Evolutionary conservation across 2,329 filamentous ascomycete species (phyloP).

Genomic region (Trichophyton mentagrophytes): DNA sequence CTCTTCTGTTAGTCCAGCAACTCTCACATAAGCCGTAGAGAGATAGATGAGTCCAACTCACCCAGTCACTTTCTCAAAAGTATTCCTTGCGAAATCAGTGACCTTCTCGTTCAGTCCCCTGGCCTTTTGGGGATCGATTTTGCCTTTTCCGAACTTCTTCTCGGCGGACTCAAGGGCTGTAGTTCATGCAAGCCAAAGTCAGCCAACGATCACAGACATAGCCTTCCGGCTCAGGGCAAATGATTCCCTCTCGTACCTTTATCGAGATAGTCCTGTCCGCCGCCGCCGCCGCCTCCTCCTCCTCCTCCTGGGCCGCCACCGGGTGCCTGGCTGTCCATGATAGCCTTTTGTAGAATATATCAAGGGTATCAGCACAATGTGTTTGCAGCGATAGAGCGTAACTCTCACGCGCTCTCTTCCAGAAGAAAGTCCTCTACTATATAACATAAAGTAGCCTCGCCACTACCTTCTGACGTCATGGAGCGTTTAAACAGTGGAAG

Average conservation of each 20-base stretch:
- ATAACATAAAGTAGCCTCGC: background rate
- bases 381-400: background rate
- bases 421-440: background rate
- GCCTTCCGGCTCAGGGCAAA: background rate
- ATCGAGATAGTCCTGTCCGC: background rate
- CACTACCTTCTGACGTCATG: background rate
- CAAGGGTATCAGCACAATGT: no score
- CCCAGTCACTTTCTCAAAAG: background rate
- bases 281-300: background rate
- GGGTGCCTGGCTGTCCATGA: background rate
- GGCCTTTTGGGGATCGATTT: background rate
- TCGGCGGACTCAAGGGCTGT: background rate
- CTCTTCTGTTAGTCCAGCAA: background rate
- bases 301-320: background rate
- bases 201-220: background rate
- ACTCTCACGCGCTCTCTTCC: no score
- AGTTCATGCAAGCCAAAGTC: background rate
- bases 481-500: background rate
- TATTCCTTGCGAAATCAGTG: background rate
- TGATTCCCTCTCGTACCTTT: background rate
- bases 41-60: background rate
- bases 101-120: slow-evolving; percentile 1
- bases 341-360: background rate
- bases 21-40: background rate
- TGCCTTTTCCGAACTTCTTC: slow-evolving; percentile 4